Conservation (phyloP, 495 filamentous ascomycete species). For the Elaphomyces granulatus region DNA sequence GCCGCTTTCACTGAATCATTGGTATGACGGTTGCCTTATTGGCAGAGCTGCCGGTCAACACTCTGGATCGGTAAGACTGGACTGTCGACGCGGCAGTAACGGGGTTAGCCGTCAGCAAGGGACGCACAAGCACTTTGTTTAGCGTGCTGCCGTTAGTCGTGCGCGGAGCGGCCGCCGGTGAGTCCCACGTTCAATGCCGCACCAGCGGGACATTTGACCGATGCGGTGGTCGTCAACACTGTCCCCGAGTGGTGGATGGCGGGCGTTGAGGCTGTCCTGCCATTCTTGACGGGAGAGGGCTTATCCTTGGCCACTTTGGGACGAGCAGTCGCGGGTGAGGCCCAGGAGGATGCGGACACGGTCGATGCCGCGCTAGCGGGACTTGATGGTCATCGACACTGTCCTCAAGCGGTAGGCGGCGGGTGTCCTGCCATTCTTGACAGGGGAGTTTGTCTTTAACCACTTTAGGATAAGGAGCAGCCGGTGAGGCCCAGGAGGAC, state of each 20-base stretch:
- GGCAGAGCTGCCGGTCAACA: constrained; percentile 33
- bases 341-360: too few relatives aligned
- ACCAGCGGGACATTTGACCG: constrained; percentile 21
- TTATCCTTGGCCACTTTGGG: constrained; percentile 30
- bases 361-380: too few relatives aligned
- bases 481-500: too few relatives aligned
- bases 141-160: constrained; percentile 22
- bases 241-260: constrained; percentile 5
- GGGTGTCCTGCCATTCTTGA: too few relatives aligned
- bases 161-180: constrained; percentile 15
- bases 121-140: constrained; percentile 32
- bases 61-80: constrained; percentile 29
- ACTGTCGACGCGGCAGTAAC: constrained; percentile 25
- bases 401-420: too few relatives aligned
- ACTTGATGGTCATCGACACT: too few relatives aligned
- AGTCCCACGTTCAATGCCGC: constrained; percentile 17
- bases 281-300: constrained; percentile 20
- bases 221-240: constrained; percentile 7
- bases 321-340: too few relatives aligned
- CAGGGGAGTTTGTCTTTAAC: too few relatives aligned
- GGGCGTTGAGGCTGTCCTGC: constrained; percentile 2
- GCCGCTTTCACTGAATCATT: constrained; percentile 15
- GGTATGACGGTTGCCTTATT: constrained; percentile 26
- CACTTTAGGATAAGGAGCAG: too few relatives aligned
- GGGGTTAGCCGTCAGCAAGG: constrained; percentile 24